Conservation (phyloP, 352 stramenopile species). For the Phytophthora europaea region DNA sequence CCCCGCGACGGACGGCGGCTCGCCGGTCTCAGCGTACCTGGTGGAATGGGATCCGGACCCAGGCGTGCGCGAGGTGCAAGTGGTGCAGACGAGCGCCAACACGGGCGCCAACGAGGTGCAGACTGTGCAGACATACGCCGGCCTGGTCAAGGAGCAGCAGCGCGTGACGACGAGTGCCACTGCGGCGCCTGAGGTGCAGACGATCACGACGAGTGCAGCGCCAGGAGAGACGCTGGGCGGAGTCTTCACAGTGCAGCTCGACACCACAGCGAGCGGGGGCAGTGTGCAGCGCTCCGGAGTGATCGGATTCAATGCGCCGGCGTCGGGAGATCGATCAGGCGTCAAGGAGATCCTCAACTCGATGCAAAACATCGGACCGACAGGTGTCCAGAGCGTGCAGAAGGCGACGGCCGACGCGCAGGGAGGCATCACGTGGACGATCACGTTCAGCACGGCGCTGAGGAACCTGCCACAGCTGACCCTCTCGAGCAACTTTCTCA, state of each 20-base stretch:
- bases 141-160: constrained; percentile 92
- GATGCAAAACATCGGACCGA: constrained; percentile 80
- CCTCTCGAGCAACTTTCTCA: constrained; percentile 76
- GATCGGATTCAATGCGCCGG: constrained; percentile 86
- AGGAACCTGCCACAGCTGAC: constrained; percentile 69
- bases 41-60: constrained; percentile 95
- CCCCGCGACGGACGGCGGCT: constrained; percentile 75
- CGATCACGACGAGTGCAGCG: constrained; percentile 89
- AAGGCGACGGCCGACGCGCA: constrained; percentile 78
- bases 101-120: constrained; percentile 95
- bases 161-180: constrained; percentile 83
- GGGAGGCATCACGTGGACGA: constrained; percentile 93
- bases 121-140: constrained; percentile 88
- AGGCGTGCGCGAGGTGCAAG: constrained; percentile 91
- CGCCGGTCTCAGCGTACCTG: constrained; percentile 77
- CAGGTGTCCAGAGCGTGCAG: constrained; percentile 66
- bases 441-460: constrained; percentile 85
- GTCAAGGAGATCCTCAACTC: constrained; percentile 82
- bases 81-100: constrained; percentile 81
- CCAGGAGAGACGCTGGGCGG: constrained; percentile 86
- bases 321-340: constrained; percentile 55
- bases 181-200: constrained; percentile 70
- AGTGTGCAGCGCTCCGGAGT: constrained; percentile 93
- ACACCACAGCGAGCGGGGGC: constrained; percentile 88
- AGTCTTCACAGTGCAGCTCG: constrained; percentile 93